phyloP scores from a whole-genome alignment of 2,329 filamentous ascomycete genomes.

The Alternaria sp. region DNA sequence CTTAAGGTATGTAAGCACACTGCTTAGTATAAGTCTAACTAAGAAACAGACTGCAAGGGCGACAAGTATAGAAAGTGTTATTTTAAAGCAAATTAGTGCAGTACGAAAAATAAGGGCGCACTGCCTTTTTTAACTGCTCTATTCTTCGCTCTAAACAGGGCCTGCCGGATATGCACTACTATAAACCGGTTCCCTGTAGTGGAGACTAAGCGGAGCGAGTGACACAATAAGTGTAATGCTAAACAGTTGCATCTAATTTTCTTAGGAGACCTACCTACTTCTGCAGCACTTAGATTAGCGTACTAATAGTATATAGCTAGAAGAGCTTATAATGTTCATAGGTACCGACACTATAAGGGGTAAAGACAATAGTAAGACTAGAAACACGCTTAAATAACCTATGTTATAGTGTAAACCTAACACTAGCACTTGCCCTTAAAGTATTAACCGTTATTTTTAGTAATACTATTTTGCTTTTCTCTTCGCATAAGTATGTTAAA shows the following conservation, averaged over 20 bases:
- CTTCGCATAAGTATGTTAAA: neutral
- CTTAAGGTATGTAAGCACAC: slow-evolving; percentile 11
- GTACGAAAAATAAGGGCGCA: slow-evolving; percentile 16
- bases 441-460: neutral
- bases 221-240: neutral
- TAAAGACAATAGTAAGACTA: neutral
- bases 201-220: slow-evolving; percentile 5
- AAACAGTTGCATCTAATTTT: slow-evolving; percentile 5
- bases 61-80: slow-evolving; percentile 12
- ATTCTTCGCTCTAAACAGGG: neutral
- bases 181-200: neutral
- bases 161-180: neutral
- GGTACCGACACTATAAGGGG: slow-evolving; percentile 10
- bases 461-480: neutral
- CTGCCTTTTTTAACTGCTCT: slow-evolving; percentile 11
- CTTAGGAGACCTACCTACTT: slow-evolving; percentile 3
- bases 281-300: neutral
- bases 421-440: neutral
- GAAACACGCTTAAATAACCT: neutral
- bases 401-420: neutral
- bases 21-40: slow-evolving; percentile 12
- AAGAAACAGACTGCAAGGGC: slow-evolving; percentile 14
- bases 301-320: slow-evolving; percentile 2
- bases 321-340: slow-evolving; percentile 9
- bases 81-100: slow-evolving; percentile 7